Conservation (phyloP, 2,329 filamentous ascomycete genomes). For the Phyllosticta ampelicida region DNA sequence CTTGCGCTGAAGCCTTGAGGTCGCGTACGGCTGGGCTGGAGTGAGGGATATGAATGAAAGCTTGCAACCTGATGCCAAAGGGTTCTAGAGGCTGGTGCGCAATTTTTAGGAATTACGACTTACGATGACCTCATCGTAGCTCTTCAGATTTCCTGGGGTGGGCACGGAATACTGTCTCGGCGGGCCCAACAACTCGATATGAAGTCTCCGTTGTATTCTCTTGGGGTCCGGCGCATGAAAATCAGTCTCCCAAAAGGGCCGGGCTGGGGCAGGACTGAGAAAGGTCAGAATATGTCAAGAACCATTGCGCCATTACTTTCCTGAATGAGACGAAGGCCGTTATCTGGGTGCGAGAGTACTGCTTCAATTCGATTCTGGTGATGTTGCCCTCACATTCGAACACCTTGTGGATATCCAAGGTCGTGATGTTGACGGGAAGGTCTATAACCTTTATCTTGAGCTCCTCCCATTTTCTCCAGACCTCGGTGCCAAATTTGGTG, state of each 20-base stretch:
- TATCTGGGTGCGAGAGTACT: not conserved
- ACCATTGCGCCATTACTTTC: not conserved
- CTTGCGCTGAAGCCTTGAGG: not conserved
- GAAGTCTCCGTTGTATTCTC: not conserved
- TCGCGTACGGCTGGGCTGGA: not conserved
- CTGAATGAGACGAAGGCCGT: constrained; percentile 1
- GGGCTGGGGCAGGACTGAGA: not conserved
- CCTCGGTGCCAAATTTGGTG: not conserved
- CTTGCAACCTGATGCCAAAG: not conserved
- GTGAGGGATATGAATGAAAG: not conserved
- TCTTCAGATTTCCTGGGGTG: constrained; percentile 17
- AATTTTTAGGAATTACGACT: not conserved
- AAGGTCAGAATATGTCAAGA: not conserved
- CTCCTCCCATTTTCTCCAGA: constrained; percentile 9
- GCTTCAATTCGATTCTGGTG: constrained; percentile 20
- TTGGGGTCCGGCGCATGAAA: not conserved
- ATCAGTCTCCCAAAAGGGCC: not conserved
- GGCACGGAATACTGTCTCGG: not conserved
- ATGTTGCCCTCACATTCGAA: constrained; percentile 18
- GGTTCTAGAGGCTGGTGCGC: not conserved
- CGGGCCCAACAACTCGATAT: not conserved
- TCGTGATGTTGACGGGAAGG: constrained; percentile 11
- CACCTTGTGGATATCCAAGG: constrained; percentile 14
- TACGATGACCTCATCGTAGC: constrained; percentile 16
- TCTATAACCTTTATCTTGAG: constrained; percentile 12